Base-by-base conservation (phyloP, 352 stramenopile species). In the Albugo candida region DNA sequence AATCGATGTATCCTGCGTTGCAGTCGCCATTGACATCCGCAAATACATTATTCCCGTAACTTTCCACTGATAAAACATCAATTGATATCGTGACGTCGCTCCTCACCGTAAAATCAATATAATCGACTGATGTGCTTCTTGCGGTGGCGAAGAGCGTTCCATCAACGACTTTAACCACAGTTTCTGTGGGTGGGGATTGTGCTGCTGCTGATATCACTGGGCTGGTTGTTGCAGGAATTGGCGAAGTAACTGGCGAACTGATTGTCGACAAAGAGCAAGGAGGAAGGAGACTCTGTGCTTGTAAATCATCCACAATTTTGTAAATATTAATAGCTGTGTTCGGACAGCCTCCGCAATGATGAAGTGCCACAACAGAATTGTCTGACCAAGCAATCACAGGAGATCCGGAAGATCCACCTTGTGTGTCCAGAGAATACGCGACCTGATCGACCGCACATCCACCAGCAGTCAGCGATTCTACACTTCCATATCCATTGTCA, bases 311-410 rank as follows among this genome's bases (percentile, higher is more conserved):
- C 11, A 83, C 43, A 44, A 88, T 67, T 40, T 71, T 70, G 46
- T 81, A 54, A 38, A 53, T 69, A 53, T 82, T 83, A 46, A 86
- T 72, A 11, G 68, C 71, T 1, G 67, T 80, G 47, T 88, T 88
- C 3, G 66, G 69, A 21, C 75, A 88, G 1, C 72, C 72, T 1
- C 75, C 75, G 42, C 75, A 88, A 51, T 85, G 74, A 48, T 85
- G 75, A 3, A 88, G 56, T 5, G 56, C 75, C 18, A 84, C 53
- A 2, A 88, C 75, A 1, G 49, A 36, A 36, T 88, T 83, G 45
- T 88, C 75, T 0, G 18, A 50, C 51, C 46, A 67, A 5, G 68
- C 59, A 20, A 85, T 58, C 8, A 87, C 59, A 0, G 75, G 75
- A 8, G 75, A 83, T 6, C 75, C 75, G 0, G 72, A 88, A 37